phyloP scores from a whole-genome alignment of 495 filamentous ascomycete genomes.

The Saxophila tyrrhenica region DNA sequence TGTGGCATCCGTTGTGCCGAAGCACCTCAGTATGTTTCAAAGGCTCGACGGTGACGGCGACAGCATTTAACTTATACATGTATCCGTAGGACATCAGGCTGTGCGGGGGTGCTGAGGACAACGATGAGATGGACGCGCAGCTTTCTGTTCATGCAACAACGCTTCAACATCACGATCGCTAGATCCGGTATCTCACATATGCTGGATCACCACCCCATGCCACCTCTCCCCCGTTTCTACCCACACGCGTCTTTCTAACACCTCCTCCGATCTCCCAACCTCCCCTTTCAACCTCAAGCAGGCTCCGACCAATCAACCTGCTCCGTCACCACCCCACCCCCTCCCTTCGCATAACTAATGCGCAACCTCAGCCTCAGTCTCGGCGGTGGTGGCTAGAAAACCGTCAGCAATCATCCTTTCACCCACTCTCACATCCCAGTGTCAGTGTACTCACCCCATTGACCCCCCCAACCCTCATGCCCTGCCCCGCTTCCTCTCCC shows the following conservation, averaged over 20 bases:
- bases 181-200: background rate
- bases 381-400: constrained; percentile 55
- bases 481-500: constrained; percentile 74
- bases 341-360: constrained; percentile 63
- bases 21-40: too few relatives aligned
- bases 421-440: background rate
- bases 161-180: background rate
- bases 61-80: too few relatives aligned
- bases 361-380: constrained; percentile 74
- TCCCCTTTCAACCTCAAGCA: constrained; percentile 29
- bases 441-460: constrained; percentile 61
- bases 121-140: background rate
- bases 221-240: background rate
- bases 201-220: too few relatives aligned
- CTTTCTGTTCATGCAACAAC: background rate
- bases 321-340: constrained; percentile 61
- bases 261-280: too few relatives aligned
- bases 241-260: too few relatives aligned
- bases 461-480: constrained; percentile 70
- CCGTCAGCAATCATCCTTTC: constrained; percentile 1
- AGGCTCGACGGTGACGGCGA: too few relatives aligned
- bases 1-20: too few relatives aligned
- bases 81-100: background rate
- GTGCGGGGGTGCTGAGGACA: background rate
- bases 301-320: constrained; percentile 96